Conservation (phyloP, 2,329 filamentous ascomycete species). For the Cordyceps tenuipes region DNA sequence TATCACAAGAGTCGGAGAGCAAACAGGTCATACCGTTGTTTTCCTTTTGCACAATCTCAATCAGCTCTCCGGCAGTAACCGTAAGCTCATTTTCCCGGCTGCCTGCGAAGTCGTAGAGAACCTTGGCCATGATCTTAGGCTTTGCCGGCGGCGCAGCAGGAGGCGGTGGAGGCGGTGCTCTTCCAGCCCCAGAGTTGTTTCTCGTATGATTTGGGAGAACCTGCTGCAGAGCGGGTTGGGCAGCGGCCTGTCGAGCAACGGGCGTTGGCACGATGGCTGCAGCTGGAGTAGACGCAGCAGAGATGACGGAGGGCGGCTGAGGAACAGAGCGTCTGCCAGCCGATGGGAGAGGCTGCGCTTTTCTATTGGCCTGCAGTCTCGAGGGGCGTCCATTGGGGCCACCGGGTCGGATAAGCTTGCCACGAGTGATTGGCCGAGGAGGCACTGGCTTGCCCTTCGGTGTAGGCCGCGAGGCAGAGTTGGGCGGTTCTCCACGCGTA, state of each 20-base stretch:
- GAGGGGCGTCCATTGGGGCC: constrained; percentile 77
- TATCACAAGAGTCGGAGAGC: neutral
- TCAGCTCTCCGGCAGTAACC: constrained; percentile 68
- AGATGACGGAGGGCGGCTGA: constrained; percentile 26
- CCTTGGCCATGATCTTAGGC: constrained; percentile 75
- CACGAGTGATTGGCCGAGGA: constrained; percentile 83
- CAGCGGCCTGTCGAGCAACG: constrained; percentile 10
- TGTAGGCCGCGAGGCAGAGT: constrained; percentile 73
- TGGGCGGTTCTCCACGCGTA: constrained; percentile 71
- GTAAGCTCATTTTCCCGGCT: constrained; percentile 80
- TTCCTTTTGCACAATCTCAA: constrained; percentile 91
- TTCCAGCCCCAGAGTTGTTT: constrained; percentile 42
- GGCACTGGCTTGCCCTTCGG: constrained; percentile 81
- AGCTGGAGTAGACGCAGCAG: constrained; percentile 19
- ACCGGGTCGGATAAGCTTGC: constrained; percentile 84
- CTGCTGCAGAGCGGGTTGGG: constrained; percentile 11
- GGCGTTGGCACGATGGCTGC: constrained; percentile 15
- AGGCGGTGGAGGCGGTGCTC: constrained; percentile 57
- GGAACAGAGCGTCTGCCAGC: constrained; percentile 26
- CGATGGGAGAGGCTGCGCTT: constrained; percentile 35
- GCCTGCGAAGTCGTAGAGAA: constrained; percentile 84
- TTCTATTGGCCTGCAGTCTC: constrained; percentile 50
- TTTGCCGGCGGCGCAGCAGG: constrained; percentile 52
- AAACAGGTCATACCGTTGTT: constrained; percentile 66
- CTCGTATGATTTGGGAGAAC: constrained; percentile 43